Conservation (phyloP, 495 filamentous ascomycete species). For the Talaromyces borbonicus region DNA sequence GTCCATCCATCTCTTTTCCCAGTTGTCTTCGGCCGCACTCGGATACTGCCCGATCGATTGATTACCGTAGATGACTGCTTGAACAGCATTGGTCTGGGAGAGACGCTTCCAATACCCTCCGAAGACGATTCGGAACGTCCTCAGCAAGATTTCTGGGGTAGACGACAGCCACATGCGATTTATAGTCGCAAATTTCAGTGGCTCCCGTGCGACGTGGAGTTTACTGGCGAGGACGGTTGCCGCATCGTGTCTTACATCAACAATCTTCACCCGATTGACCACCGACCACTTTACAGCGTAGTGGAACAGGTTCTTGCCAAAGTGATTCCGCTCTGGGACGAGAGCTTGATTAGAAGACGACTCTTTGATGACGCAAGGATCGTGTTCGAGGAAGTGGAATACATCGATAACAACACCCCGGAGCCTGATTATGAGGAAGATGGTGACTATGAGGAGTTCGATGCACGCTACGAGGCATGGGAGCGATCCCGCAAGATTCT, state of each 20-base stretch:
- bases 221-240: conserved; percentile 20
- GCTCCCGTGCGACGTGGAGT: conserved; percentile 46
- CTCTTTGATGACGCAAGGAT: conserved; percentile 12
- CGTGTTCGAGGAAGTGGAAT: conserved; percentile 11
- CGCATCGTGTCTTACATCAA: conserved; percentile 46
- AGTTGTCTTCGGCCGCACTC: conserved; percentile 42
- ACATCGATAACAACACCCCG: conserved; percentile 2
- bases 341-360: conserved; percentile 13
- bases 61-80: conserved; percentile 35
- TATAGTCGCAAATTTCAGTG: conserved; percentile 41
- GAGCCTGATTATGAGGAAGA: conserved; percentile 12
- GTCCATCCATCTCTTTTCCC: conserved; percentile 56
- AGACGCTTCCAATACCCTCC: conserved; percentile 12
- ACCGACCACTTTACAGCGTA: conserved; percentile 38
- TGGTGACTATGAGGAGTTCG: conserved; percentile 12
- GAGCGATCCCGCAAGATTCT: conserved; percentile 13
- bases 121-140: conserved; percentile 4
- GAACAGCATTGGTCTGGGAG: conserved; percentile 29
- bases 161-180: conserved; percentile 8
- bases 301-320: conserved; percentile 40
- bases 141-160: neutral
- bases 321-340: conserved; percentile 47
- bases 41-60: conserved; percentile 28
- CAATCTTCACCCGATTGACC: conserved; percentile 43
- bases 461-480: conserved; percentile 7